Evolutionary conservation across 108 stramenopile genomes (phyloP), one percentile per base, ranked within the genome.

Genomic region (Skeletonema menzelii): DNA sequence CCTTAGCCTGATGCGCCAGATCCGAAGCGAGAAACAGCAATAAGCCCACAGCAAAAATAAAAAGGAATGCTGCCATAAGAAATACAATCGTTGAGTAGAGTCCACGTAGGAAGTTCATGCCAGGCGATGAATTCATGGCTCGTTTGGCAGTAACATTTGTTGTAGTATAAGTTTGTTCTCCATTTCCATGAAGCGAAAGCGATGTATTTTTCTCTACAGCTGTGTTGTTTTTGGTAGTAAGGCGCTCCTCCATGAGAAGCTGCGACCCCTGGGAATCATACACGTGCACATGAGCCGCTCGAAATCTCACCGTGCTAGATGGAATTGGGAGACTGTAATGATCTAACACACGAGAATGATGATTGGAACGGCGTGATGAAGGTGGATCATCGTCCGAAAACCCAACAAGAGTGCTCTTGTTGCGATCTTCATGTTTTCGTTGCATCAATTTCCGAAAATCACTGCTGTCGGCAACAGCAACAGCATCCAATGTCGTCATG

Each of bases 241-340:
- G 15, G n/a, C 40, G 38, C 37, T 63, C 69, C 62, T 63, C 69
- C 55, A 46, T 15, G 2, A 53, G 17, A 17, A 53, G 44, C 28
- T 66, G 65, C 2, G 65, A 66, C 2, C 65, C 65, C 11, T 22
- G n/a, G 15, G 40, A 44, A 31, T 66, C 24, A 53, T 66, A 44
- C 11, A 66, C 44, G 47, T 66, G 47, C 26, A 53, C 47, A 27
- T 53, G 40, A 47, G 42, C 65, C 11, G 65, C 55, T 17, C 69
- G 69, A 46, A 70, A 70, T 37, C 60, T 37, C 26, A 70, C 69
- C 32, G 62, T 70, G 38, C 62, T 63, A 22, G 69, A 70, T 40
- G 69, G 60, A 27, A 44, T 40, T 1, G 24, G 61, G 24, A 70
- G 69, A 46, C 38, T 70, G 62, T 27, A 70, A 27, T 70, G 69